These are phyloP conservation scores for Kuraishia borneana DNA, from an alignment of 805 yeast genomes.

Conservation along the genomic window DNA sequence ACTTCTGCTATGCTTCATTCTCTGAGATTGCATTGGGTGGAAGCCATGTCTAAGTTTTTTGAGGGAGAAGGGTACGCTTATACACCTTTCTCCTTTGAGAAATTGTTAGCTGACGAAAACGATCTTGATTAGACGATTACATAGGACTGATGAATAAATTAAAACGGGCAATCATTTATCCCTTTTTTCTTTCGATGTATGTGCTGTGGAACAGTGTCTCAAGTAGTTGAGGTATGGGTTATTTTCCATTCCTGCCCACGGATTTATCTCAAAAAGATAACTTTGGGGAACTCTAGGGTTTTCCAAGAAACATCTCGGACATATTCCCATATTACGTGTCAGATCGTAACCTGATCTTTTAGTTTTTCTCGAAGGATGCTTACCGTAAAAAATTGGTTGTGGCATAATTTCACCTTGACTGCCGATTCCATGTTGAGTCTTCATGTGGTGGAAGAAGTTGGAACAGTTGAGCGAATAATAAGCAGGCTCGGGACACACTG, in stretches of 20 bases:
- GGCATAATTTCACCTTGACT: conserved; percentile 1
- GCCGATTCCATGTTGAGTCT: conserved; percentile 4
- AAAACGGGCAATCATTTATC: neutral
- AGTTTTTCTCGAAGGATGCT: conserved; percentile 2
- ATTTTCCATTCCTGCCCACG: conserved; percentile 1
- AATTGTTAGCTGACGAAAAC: conserved; percentile 9
- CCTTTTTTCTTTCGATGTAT: no score
- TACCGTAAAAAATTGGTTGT: conserved; percentile 1
- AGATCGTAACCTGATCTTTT: neutral
- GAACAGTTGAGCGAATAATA: conserved; percentile 3
- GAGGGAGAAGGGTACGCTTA: conserved; percentile 93
- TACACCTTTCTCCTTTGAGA: conserved; percentile 70
- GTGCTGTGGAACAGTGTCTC: conserved; percentile 1
- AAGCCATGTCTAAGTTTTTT: conserved; percentile 95
- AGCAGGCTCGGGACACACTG: conserved; percentile 1
- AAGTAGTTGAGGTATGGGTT: conserved; percentile 3
- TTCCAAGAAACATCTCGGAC: conserved; percentile 1
- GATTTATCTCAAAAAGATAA: conserved; percentile 1
- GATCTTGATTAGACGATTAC: neutral
- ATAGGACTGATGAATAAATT: neutral
- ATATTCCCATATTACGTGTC: conserved; percentile 2
- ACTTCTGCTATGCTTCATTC: conserved; percentile 98
- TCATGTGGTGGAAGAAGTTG: conserved; percentile 4
- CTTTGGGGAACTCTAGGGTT: neutral
- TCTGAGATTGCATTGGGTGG: conserved; percentile 98